Conservation (phyloP, 2,329 filamentous ascomycete species). For the Venturia asperata region DNA sequence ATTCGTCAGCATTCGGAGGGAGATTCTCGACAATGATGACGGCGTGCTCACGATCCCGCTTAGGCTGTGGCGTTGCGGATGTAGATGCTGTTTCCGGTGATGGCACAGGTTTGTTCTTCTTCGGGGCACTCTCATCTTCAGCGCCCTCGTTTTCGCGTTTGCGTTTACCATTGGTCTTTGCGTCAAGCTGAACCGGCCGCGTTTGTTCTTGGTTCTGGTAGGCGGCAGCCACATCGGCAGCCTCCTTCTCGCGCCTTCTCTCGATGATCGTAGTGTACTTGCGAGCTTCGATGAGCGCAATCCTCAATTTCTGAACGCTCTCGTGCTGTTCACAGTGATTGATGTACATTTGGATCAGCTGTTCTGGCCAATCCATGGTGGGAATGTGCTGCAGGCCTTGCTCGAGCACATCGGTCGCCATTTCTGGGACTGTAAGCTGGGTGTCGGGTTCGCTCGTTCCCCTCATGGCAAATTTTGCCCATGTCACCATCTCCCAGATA, state of each 20-base stretch:
- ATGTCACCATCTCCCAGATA: constrained; percentile 78
- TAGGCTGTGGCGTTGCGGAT: constrained; percentile 38
- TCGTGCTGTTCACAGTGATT: constrained; percentile 89
- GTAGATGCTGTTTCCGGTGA: constrained; percentile 20
- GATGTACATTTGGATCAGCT: constrained; percentile 64
- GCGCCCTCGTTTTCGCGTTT: constrained; percentile 60
- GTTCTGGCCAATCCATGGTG: constrained; percentile 69
- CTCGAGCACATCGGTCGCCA: constrained; percentile 69
- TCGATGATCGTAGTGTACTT: constrained; percentile 58
- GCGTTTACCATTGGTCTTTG: constrained; percentile 50
- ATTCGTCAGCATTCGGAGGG: constrained; percentile 61
- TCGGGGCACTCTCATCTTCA: constrained; percentile 49
- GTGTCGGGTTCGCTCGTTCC: constrained; percentile 45
- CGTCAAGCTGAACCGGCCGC: constrained; percentile 24
- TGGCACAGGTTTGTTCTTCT: constrained; percentile 47
- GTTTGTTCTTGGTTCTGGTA: constrained; percentile 26
- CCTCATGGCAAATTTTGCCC: constrained; percentile 50
- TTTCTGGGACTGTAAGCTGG: constrained; percentile 47
- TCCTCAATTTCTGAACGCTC: constrained; percentile 64
- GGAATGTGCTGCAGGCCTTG: constrained; percentile 56
- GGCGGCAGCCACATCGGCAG: constrained; percentile 51
- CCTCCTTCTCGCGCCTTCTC: constrained; percentile 59
- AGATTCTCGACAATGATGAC: constrained; percentile 76
- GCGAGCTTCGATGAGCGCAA: constrained; percentile 65
- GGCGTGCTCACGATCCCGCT: constrained; percentile 84